Base-by-base conservation (phyloP, 2,329 filamentous ascomycete species). In the Paecilomyces formosus region DNA sequence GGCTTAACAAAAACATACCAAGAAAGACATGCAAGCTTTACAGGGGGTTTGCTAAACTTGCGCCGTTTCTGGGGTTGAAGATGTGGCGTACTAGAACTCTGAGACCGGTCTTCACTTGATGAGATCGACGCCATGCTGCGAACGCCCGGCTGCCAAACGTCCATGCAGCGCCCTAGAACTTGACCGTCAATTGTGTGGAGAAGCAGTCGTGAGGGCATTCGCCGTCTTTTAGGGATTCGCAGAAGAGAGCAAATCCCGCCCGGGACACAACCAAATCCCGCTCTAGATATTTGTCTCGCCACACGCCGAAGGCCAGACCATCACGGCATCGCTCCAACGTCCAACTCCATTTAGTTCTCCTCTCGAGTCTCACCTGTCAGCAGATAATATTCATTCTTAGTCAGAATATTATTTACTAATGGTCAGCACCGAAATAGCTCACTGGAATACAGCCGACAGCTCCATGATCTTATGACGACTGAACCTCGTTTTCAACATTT, bases 21-120 rank as follows among this genome's bases (percentile, higher is more conserved):
- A 56, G 78, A 75, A 58, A 81, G 72, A 63, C 79, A 81, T 22
- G 79, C 79, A 55, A 79, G 72, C 66, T 81, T 82, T 28, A 81
- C 79, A 1, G 79, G 79, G 54, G 79, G 79, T 24, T 65, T 59
- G 49, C 55, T 57, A 33, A 61, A 57, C 22, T 55, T 58, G 22
- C 53, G 56, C 22, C 50, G 50, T n/a, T 24, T 24, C 13, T 52
- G 50, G 22, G 50, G 22, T 24, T 24, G 22, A 21, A 6, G 21
- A 4, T 13, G 12, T 15, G 50, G 50, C 22, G 50, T 24, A 13
- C 13, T 28, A 26, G 50, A 52, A 22, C 8, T 52, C 13, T 52
- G 50, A 52, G 50, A 28, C 11, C 50, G 50, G 22, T 24, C 12
- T 28, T 52, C 50, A 3, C 50, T 28, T 9, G 50, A 52, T 28